Percentiles rank a stretch among this genome's conserved stretches.
These are phyloP conservation scores for Penicillium nucicola DNA, from an alignment of 495 filamentous ascomycete species.

Conservation along the genomic window DNA sequence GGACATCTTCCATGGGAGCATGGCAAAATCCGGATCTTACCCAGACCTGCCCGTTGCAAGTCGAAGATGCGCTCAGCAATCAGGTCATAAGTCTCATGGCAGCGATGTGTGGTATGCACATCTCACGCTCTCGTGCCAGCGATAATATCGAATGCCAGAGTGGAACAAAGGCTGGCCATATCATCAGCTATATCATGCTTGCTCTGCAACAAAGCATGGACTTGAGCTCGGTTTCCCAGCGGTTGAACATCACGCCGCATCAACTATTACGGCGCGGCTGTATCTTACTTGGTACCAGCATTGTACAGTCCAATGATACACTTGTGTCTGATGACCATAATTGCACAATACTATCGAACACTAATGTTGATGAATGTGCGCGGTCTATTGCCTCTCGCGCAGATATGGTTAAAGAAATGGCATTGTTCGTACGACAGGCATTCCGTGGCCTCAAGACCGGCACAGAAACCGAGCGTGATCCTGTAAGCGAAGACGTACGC, in stretches of 20 bases:
- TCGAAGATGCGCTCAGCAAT: constrained; percentile 44
- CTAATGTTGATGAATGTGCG: constrained; percentile 14
- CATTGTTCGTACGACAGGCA: constrained; percentile 33
- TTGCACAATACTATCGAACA: constrained; percentile 2
- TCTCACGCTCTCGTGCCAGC: constrained; percentile 32
- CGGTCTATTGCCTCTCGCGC: constrained; percentile 24
- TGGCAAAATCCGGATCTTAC: not conserved
- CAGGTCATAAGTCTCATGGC: constrained; percentile 39
- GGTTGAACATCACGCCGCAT: constrained; percentile 15
- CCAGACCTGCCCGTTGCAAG: constrained; percentile 34
- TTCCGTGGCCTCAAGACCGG: constrained; percentile 33
- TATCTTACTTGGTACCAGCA: constrained; percentile 32
- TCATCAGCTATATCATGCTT: constrained; percentile 25
- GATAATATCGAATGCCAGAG: constrained; percentile 6
- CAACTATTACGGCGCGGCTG: constrained; percentile 36
- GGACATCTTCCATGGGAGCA: constrained; percentile 12
- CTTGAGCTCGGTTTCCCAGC: not conserved
- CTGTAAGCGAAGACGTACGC: constrained; percentile 25
- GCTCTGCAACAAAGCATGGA: constrained; percentile 27
- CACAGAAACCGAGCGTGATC: constrained; percentile 20
- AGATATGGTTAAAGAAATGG: constrained; percentile 37
- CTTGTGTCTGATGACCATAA: constrained; percentile 2
- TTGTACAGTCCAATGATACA: constrained; percentile 32
- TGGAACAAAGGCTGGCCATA: constrained; percentile 25
- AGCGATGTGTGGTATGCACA: constrained; percentile 43